These are phyloP conservation scores for Aspergillus sp. DNA, from an alignment of 2,329 filamentous ascomycete species.

Conservation along the genomic window DNA sequence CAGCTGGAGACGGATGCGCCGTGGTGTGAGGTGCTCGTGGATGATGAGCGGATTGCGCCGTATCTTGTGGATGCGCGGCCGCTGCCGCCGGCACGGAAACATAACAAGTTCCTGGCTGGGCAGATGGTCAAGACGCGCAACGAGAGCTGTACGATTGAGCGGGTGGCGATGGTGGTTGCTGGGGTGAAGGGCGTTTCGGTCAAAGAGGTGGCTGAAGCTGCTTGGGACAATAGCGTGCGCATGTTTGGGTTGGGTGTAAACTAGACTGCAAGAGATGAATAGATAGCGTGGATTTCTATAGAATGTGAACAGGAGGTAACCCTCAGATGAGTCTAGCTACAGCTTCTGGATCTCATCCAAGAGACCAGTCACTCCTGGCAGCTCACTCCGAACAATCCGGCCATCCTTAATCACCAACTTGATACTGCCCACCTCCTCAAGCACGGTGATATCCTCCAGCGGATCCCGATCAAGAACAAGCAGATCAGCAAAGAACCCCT, in stretches of 20 bases:
- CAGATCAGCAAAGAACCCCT: slow-evolving; percentile 52
- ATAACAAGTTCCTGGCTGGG: slow-evolving; percentile 47
- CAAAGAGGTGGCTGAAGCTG: slow-evolving; percentile 43
- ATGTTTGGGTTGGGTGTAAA: slow-evolving; percentile 29
- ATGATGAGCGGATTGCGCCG: slow-evolving; percentile 38
- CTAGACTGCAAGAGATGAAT: background rate
- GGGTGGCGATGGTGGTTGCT: slow-evolving; percentile 50
- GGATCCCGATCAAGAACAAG: slow-evolving; percentile 53
- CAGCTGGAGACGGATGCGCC: slow-evolving; percentile 52
- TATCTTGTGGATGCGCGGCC: slow-evolving; percentile 42
- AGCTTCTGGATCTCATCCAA: background rate
- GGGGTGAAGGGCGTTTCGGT: slow-evolving; percentile 47
- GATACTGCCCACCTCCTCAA: slow-evolving; percentile 45
- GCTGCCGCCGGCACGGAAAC: slow-evolving; percentile 47
- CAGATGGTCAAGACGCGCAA: slow-evolving; percentile 50
- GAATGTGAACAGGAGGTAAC: no score
- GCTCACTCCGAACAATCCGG: slow-evolving; percentile 29
- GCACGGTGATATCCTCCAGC: slow-evolving; percentile 51
- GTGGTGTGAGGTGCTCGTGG: slow-evolving; percentile 46
- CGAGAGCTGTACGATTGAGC: slow-evolving; percentile 50
- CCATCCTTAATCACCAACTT: slow-evolving; percentile 55
- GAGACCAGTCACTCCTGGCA: background rate
- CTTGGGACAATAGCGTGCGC: slow-evolving; percentile 36
- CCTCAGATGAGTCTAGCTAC: no score
- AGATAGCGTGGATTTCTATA: background rate